Evolutionary conservation across 1,284 basidiomycete species (phyloP).

Genomic region (Fomitopsis pinicola): DNA sequence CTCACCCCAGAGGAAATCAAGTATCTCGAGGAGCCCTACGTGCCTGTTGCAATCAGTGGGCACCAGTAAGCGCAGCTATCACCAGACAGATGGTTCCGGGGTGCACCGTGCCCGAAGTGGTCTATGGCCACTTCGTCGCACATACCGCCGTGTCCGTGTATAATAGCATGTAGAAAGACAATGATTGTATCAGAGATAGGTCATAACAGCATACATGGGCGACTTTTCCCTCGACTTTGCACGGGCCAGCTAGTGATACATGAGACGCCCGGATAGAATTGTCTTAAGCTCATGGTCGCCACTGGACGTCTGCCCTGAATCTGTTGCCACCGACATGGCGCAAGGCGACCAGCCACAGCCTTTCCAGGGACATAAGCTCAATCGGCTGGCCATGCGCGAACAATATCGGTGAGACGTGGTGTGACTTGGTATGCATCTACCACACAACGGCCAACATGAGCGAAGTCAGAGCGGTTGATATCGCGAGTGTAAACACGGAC

Average conservation of each 20-base stretch:
- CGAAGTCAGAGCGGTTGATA: not conserved
- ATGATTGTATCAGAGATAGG: too few species aligned
- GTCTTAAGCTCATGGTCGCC: not conserved
- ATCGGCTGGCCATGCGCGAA: not conserved
- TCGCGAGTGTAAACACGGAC: not conserved
- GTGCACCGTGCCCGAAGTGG: conserved; percentile 1
- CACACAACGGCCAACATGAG: not conserved
- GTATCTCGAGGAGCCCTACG: conserved; percentile 19
- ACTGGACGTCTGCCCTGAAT: not conserved
- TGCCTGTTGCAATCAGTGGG: conserved; percentile 15
- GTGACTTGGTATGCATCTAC: not conserved
- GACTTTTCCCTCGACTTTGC: too few species aligned
- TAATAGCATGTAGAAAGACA: too few species aligned
- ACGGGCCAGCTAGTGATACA: not conserved
- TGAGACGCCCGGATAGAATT: not conserved
- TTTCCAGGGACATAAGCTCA: not conserved
- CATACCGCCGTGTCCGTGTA: too few species aligned
- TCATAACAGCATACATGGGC: too few species aligned
- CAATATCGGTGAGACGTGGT: not conserved
- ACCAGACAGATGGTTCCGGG: conserved; percentile 18
- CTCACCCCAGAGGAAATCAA: conserved; percentile 16
- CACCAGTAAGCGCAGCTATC: conserved; percentile 9
- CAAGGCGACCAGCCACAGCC: not conserved
- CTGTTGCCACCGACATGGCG: not conserved
- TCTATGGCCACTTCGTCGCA: too few species aligned